phyloP scores from a whole-genome alignment of 2,329 filamentous ascomycete genomes.

The Fusarium liriodendri region DNA sequence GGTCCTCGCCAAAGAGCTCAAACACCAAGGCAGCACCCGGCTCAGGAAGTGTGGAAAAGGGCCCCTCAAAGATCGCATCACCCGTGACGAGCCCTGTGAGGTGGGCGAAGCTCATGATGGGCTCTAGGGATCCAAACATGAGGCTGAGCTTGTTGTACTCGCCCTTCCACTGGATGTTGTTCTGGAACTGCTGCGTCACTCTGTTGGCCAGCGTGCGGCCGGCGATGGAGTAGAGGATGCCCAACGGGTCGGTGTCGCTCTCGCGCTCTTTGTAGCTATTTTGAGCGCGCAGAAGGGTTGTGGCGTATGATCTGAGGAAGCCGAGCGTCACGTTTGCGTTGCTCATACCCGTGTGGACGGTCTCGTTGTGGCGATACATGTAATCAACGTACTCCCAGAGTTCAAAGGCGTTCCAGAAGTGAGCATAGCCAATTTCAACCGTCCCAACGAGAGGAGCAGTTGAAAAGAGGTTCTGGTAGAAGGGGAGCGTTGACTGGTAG shows the following conservation, averaged over 20 bases:
- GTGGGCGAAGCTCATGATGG: constrained; percentile 66
- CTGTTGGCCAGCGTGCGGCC: constrained; percentile 63
- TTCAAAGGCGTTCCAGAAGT: constrained; percentile 62
- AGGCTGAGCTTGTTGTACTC: constrained; percentile 60
- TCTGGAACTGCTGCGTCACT: constrained; percentile 56
- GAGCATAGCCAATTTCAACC: constrained; percentile 49
- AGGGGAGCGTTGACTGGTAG: constrained; percentile 46
- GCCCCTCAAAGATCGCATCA: constrained; percentile 61
- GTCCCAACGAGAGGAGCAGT: constrained; percentile 51
- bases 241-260: constrained; percentile 49
- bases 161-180: constrained; percentile 55
- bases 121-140: constrained; percentile 65
- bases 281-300: constrained; percentile 70
- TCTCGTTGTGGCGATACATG: constrained; percentile 62
- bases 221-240: constrained; percentile 59
- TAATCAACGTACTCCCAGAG: constrained; percentile 69
- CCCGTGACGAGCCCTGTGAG: constrained; percentile 59
- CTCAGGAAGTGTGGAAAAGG: constrained; percentile 61
- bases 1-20: constrained; percentile 64
- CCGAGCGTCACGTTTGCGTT: constrained; percentile 49
- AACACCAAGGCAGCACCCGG: constrained; percentile 82
- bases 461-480: constrained; percentile 59
- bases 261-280: constrained; percentile 66
- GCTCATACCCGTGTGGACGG: constrained; percentile 53
- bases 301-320: constrained; percentile 71